Evolutionary conservation across 768 basidiomycete genomes (phyloP).

Genomic region (Chalciporus pseudorubinellus): DNA sequence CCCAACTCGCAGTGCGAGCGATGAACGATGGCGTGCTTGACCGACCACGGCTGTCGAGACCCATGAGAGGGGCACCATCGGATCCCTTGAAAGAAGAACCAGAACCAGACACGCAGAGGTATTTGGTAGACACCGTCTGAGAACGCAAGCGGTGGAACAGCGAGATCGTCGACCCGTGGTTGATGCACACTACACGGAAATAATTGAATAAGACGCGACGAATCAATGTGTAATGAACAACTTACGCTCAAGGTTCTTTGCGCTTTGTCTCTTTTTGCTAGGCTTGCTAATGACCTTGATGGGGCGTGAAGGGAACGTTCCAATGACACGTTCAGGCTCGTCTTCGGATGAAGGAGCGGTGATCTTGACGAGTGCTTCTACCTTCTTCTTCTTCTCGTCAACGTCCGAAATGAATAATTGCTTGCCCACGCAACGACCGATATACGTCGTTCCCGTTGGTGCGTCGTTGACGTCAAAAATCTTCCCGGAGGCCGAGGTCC

Average conservation of each 20-base stretch:
- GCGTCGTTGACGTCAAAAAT: slow-evolving; percentile 79
- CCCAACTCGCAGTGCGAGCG: slow-evolving; percentile 88
- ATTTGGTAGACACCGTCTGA: slow-evolving; percentile 94
- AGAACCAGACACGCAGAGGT: slow-evolving; percentile 92
- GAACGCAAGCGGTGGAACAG: slow-evolving; percentile 94
- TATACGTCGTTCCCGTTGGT: slow-evolving; percentile 80
- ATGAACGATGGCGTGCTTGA: slow-evolving; percentile 84
- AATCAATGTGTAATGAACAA: slow-evolving; percentile 18
- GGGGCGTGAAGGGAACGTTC: slow-evolving; percentile 87
- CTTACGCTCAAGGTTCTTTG: slow-evolving; percentile 90
- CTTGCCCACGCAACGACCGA: slow-evolving; percentile 92
- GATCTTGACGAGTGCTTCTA: slow-evolving; percentile 89
- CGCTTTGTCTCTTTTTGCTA: slow-evolving; percentile 93
- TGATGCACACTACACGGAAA: slow-evolving; percentile 72
- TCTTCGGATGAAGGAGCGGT: slow-evolving; percentile 77
- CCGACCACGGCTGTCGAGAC: slow-evolving; percentile 67
- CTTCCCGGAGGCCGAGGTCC: slow-evolving; percentile 84
- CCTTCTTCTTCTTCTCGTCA: slow-evolving; percentile 93
- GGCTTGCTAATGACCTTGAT: slow-evolving; percentile 99
- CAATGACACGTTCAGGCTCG: slow-evolving; percentile 79
- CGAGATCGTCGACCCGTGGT: slow-evolving; percentile 93
- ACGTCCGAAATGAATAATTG: slow-evolving; percentile 94
- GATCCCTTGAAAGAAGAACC: slow-evolving; percentile 91
- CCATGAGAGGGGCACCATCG: slow-evolving; percentile 84
- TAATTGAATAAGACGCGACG: slow-evolving; percentile 12